Base-by-base conservation (phyloP, 1,284 basidiomycete genomes). In the Sphagnurus paluster region DNA sequence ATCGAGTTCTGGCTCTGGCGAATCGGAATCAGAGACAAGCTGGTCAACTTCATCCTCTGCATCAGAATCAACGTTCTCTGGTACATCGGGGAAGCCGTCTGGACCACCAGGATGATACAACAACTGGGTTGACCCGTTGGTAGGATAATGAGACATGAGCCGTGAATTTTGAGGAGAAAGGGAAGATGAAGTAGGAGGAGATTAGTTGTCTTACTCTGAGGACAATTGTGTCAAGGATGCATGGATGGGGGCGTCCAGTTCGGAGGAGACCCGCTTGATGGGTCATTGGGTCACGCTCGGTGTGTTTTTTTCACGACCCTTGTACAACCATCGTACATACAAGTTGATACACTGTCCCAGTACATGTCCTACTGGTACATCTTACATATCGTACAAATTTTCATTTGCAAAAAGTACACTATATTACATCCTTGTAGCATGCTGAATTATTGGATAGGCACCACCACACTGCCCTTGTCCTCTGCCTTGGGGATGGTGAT, bases 1-100 rank as follows among this genome's bases (percentile, higher is more conserved):
- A 42, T 62, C 58, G 13, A 53, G 46, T 10, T 57, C 57, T 49
- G 66, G 56, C 56, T 65, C 72, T 46, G 79, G 73, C 28, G 69
- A 67, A 25, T 74, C 74, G 3, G 75, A 68, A 57, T 84, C 85
- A 11, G 84, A 85, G 58, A 79, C 81, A 16, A 88, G 77, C 60
- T 88, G 79, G 69, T 74, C 72, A 46, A 74, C 66, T 51, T 71
- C 72, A 35, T 71, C 71, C 51, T 73, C 72, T n/a, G 63, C 59
- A 42, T 74, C 71, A 25, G 69, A 67, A 32, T 72, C 70, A 29
- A 65, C 57, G 17, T 33, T 30, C 21, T 56, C 54, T 16, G 44
- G 42, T 9, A 46, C 42, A 19, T 25, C 42, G 13, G 34, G 25
- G 39, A 44, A 39, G 41, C 35, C 43, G 10, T 42, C 43, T 23